Evolutionary conservation across 2,329 filamentous ascomycete species (phyloP).

Genomic region (Decorospora gaudefroyi): DNA sequence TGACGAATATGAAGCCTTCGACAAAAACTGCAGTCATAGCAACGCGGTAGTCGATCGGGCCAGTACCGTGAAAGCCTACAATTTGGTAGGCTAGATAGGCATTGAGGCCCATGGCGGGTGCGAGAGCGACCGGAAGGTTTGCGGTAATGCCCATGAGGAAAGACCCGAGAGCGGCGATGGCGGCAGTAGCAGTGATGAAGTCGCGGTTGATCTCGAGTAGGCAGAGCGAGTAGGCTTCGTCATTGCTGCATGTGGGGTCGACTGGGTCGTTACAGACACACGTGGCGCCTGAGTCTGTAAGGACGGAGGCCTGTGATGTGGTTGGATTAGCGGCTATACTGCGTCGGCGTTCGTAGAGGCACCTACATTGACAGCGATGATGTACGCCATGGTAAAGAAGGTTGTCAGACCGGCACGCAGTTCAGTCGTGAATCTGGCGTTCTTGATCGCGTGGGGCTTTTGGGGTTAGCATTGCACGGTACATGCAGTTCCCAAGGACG

Average conservation of each 20-base stretch:
- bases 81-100: slow-evolving; percentile 87
- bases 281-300: slow-evolving; percentile 73
- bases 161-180: slow-evolving; percentile 76
- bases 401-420: slow-evolving; percentile 82
- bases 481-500: background rate
- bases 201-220: slow-evolving; percentile 69
- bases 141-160: slow-evolving; percentile 83
- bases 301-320: slow-evolving; percentile 56
- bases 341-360: background rate
- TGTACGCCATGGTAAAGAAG: slow-evolving; percentile 56
- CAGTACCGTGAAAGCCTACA: slow-evolving; percentile 77
- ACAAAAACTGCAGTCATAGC: slow-evolving; percentile 87
- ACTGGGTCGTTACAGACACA: slow-evolving; percentile 67
- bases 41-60: slow-evolving; percentile 66
- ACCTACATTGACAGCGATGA: slow-evolving; percentile 66
- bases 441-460: slow-evolving; percentile 71
- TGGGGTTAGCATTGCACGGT: slow-evolving; percentile 17
- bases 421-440: slow-evolving; percentile 80
- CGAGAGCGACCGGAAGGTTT: slow-evolving; percentile 75
- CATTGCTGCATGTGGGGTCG: slow-evolving; percentile 57
- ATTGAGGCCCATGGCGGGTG: slow-evolving; percentile 80
- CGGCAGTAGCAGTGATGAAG: slow-evolving; percentile 81
- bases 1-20: slow-evolving; percentile 84
- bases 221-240: slow-evolving; percentile 68
- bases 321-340: background rate